Conservation (phyloP, 306 rosid species). For the Fragaria iinumae region DNA sequence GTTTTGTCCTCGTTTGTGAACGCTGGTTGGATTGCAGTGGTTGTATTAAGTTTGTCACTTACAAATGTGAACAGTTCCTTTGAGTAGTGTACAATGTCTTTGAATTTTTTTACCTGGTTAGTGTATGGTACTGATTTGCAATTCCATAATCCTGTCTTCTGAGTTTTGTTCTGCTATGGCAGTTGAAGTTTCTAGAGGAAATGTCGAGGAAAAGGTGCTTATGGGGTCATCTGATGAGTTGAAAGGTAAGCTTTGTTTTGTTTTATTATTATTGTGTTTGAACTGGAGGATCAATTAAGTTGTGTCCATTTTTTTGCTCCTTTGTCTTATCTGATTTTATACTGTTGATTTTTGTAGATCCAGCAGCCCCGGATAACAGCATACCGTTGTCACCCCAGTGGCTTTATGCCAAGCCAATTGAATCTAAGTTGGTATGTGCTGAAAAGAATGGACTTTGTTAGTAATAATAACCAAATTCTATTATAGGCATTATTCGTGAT, state of each 20-base stretch:
- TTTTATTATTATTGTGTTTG: neutral
- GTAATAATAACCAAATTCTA: neutral
- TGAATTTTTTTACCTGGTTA: neutral
- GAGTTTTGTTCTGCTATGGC: constrained; percentile 1
- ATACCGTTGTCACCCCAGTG: constrained; percentile 67
- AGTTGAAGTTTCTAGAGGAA: constrained; percentile 43
- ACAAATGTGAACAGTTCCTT: neutral
- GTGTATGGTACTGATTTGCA: neutral
- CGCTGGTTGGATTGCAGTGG: neutral
- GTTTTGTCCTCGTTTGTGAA: neutral
- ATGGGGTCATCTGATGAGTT: constrained; percentile 41
- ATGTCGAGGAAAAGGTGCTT: constrained; percentile 42
- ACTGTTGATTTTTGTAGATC: constrained; percentile 35
- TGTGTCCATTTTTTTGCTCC: neutral
- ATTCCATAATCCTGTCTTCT: constrained; percentile 13
- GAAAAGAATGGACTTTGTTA: neutral
- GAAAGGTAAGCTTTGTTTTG: constrained; percentile 36
- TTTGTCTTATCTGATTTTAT: constrained; percentile 12
- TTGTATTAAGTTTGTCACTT: neutral
- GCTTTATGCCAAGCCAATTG: constrained; percentile 62
- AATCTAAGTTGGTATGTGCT: constrained; percentile 49
- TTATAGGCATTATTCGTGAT: neutral
- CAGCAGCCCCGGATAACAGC: constrained; percentile 44
- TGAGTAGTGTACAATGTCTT: neutral
- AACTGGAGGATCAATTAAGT: neutral